phyloP scores from a whole-genome alignment of 352 stramenopile genomes.

The Globisporangium carolinianum region DNA sequence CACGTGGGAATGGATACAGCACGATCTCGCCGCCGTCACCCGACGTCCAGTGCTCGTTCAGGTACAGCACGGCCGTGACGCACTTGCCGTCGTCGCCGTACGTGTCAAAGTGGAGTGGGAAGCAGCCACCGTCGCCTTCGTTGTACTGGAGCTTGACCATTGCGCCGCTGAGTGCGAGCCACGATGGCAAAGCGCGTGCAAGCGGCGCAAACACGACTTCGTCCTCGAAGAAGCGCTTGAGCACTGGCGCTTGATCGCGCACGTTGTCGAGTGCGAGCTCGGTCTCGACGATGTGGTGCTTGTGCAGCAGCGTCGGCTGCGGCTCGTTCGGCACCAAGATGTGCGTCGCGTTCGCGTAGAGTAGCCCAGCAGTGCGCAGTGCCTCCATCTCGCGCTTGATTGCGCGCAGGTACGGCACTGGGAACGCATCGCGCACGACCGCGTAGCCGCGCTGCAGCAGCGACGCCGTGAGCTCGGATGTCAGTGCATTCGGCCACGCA shows the following conservation, averaged over 20 bases:
- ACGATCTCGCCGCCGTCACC: conserved; percentile 76
- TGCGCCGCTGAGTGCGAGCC: conserved; percentile 35
- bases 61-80: conserved; percentile 77
- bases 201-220: conserved; percentile 44
- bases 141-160: conserved; percentile 85
- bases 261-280: conserved; percentile 53
- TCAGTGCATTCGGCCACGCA: conserved; percentile 26
- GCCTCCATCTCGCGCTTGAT: conserved; percentile 50
- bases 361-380: conserved; percentile 28
- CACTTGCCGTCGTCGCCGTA: conserved; percentile 80
- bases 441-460: conserved; percentile 48
- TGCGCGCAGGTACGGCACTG: conserved; percentile 26
- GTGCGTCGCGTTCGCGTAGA: conserved; percentile 80
- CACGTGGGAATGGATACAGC: conserved; percentile 68
- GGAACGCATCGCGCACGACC: conserved; percentile 45
- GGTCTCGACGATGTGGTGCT: conserved; percentile 76
- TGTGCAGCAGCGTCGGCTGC: conserved; percentile 49
- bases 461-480: conserved; percentile 13
- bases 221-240: conserved; percentile 56
- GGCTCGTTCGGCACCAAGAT: conserved; percentile 36
- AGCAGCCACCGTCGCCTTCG: conserved; percentile 66
- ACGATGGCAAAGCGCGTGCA: conserved; percentile 21
- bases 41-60: conserved; percentile 70
- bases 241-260: conserved; percentile 28
- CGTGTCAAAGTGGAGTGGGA: conserved; percentile 83